Evolutionary conservation across 1,284 basidiomycete species (phyloP), one percentile per base, ranked within the genome.

Genomic region (Prillingera fragicola): DNA sequence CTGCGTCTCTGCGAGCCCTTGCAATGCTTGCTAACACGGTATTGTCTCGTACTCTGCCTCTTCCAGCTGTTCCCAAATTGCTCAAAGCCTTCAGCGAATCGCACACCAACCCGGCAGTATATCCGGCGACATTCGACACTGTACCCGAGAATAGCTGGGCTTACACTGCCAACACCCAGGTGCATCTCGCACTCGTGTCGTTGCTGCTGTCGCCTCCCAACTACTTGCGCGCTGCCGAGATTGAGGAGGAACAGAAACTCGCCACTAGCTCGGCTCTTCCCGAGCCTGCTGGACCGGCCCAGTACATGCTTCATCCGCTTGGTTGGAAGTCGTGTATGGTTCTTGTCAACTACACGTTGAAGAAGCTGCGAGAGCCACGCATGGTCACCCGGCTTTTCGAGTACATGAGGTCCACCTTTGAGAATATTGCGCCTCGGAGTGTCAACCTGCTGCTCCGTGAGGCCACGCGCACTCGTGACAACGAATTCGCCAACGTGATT

Each of bases 21-120:
- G 70, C 68, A 15, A 67, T 64, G 15, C 48, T 73, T 2, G 65
- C 67, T 29, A 71, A 70, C 48, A 67, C 70, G 2, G 60, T 73
- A 1, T 46, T 69, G 2, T 65, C 64, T 2, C 60, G 71, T 1
- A 71, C 71, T 3, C 52, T 71, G 0, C 71, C 71, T 4, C 59
- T 68, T 10, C 50, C 60, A 2, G 58, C 60, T 13, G 50, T 67
- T 19, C 55, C 62, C 3, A 33, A 41, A 1, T 51, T 73, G 3
- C 50, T 71, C 9, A 42, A 56, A 15, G 56, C 54, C 6, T 63
- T 70, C 32, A 49, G 57, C 14, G 21, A 44, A 9, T 58, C 65
- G 1, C 60, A 59, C 5, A 46, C 46, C 22, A 33, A 54, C 15
- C 69, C 69, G 0, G 52, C 59, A 3, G 64, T 73, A 3, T 71